A percentile compares a stretch with the other conserved stretches of the same genome.
phyloP scores from a whole-genome alignment of 2,329 filamentous ascomycete species.

The Diaporthe destruens region DNA sequence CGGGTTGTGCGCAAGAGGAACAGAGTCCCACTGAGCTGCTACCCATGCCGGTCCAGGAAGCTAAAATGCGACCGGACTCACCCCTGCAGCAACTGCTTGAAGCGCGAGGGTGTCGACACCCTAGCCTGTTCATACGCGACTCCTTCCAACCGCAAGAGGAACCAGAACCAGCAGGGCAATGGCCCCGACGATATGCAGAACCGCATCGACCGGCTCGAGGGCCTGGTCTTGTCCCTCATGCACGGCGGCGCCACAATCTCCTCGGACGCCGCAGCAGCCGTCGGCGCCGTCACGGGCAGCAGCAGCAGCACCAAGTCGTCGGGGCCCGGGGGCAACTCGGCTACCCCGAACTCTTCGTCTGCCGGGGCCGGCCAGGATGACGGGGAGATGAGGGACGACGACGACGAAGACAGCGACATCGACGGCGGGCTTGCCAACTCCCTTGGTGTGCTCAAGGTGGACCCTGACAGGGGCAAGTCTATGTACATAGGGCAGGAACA shows the following conservation, averaged over 20 bases:
- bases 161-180: constrained; percentile 69
- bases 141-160: constrained; percentile 79
- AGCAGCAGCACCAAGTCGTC: constrained; percentile 48
- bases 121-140: constrained; percentile 87
- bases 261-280: constrained; percentile 51
- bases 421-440: constrained; percentile 78
- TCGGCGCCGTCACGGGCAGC: constrained; percentile 47
- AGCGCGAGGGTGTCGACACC: constrained; percentile 86
- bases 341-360: constrained; percentile 60
- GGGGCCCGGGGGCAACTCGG: constrained; percentile 52
- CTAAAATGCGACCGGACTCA: constrained; percentile 95
- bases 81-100: constrained; percentile 95
- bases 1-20: constrained; percentile 93
- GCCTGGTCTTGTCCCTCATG: constrained; percentile 92
- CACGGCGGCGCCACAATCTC: constrained; percentile 76
- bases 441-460: constrained; percentile 86
- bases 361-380: constrained; percentile 68
- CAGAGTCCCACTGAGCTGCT: constrained; percentile 90
- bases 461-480: constrained; percentile 80
- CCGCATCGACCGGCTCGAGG: constrained; percentile 94
- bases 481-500: constrained; percentile 87
- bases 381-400: constrained; percentile 62
- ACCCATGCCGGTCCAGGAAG: constrained; percentile 92
- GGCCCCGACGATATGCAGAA: constrained; percentile 98
- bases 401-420: constrained; percentile 75